These are phyloP conservation scores for Scenedesmus sp. DNA, from an alignment of 163 green algal species.

Conservation along the genomic window DNA sequence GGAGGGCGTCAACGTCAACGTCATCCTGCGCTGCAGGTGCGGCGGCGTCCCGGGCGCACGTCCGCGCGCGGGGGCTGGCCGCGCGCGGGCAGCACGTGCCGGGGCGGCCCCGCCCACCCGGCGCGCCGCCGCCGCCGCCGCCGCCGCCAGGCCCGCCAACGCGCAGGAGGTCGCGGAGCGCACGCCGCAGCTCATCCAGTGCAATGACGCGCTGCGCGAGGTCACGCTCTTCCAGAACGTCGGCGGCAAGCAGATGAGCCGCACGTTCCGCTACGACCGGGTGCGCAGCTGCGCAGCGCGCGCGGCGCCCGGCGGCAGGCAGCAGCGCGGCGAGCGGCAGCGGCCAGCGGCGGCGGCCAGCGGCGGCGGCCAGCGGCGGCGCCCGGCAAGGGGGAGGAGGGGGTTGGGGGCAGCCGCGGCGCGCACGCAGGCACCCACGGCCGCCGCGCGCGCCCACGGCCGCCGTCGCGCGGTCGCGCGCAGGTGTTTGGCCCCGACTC, in stretches of 20 bases:
- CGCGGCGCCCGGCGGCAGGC: not conserved
- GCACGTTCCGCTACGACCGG: slow-evolving; percentile 96
- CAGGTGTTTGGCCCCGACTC: slow-evolving; percentile 92
- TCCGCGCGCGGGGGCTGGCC: not conserved
- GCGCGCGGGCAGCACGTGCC: not conserved
- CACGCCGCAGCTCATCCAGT: slow-evolving; percentile 80
- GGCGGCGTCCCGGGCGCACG: not conserved
- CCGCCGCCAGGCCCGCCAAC: slow-evolving; percentile 73
- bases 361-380: no score
- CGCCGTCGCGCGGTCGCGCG: no score
- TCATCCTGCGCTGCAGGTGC: slow-evolving; percentile 95
- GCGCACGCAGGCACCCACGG: no score
- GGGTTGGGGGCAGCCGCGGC: slow-evolving; percentile 2
- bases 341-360: not conserved
- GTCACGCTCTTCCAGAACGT: slow-evolving; percentile 85
- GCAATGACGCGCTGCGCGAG: slow-evolving; percentile 81
- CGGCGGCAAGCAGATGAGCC: slow-evolving; percentile 78
- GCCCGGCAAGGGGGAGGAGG: no score
- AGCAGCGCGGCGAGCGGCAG: not conserved
- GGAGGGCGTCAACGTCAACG: slow-evolving; percentile 95
- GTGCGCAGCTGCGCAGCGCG: slow-evolving; percentile 47
- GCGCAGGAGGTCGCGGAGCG: slow-evolving; percentile 78
- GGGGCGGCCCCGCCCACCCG: not conserved
- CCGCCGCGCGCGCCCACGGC: not conserved
- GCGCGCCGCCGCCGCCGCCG: not conserved